Evolutionary conservation across 768 basidiomycete genomes (phyloP).

Genomic region (Leucosporidium yakuticum): DNA sequence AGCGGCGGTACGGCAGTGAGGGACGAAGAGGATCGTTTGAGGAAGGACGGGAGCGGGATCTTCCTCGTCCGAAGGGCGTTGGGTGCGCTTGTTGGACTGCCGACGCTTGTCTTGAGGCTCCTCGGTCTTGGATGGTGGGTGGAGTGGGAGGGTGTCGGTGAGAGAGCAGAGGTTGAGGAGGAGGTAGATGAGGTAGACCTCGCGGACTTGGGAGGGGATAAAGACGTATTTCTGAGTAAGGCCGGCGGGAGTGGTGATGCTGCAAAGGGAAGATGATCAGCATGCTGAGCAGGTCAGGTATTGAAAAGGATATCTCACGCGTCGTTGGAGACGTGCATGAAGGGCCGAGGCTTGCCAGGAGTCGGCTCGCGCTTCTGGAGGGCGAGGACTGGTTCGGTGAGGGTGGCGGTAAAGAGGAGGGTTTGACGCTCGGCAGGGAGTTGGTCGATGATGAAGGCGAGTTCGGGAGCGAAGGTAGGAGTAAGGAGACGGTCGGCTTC

Average conservation of each 20-base stretch:
- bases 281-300: no score
- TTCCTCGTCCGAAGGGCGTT: conserved; percentile 48
- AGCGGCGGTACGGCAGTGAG: conserved; percentile 76
- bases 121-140: conserved; percentile 47
- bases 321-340: conserved; percentile 71
- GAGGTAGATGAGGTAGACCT: conserved; percentile 81
- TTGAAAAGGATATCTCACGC: conserved; percentile 53
- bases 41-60: conserved; percentile 61
- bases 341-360: conserved; percentile 77
- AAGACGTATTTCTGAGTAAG: conserved; percentile 85
- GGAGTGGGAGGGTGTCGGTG: conserved; percentile 62
- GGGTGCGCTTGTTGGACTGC: conserved; percentile 32
- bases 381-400: conserved; percentile 76
- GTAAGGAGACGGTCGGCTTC: conserved; percentile 92
- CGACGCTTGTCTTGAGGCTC: background rate
- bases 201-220: conserved; percentile 88
- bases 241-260: conserved; percentile 81
- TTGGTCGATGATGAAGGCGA: conserved; percentile 66
- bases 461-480: conserved; percentile 77
- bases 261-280: conserved; percentile 45
- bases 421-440: conserved; percentile 88
- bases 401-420: conserved; percentile 90
- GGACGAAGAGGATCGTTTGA: conserved; percentile 91
- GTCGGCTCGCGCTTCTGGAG: conserved; percentile 66
- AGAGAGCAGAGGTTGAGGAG: conserved; percentile 59